Conservation (phyloP, 495 filamentous ascomycete species). For the Lentithecium fluviatile region DNA sequence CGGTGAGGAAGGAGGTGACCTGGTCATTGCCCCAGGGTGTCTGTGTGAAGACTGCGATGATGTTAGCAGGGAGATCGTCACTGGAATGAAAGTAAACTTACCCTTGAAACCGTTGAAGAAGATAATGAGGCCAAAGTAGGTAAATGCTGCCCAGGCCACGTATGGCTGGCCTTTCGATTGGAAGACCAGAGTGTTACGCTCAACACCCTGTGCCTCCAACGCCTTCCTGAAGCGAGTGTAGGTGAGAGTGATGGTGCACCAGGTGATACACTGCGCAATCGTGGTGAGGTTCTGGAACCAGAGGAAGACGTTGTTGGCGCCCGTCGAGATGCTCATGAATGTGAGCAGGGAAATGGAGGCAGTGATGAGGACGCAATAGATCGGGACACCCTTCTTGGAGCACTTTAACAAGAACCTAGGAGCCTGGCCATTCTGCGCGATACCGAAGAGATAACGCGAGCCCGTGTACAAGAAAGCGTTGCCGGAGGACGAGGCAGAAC, state of each 20-base stretch:
- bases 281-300: constrained; percentile 48
- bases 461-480: constrained; percentile 82
- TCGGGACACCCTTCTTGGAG: constrained; percentile 60
- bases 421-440: constrained; percentile 64
- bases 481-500: constrained; percentile 64
- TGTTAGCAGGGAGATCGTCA: too few relatives aligned
- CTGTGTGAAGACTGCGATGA: constrained; percentile 44
- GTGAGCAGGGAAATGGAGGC: constrained; percentile 58
- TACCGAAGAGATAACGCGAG: constrained; percentile 72
- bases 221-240: constrained; percentile 61
- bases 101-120: constrained; percentile 56
- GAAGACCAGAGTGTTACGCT: constrained; percentile 57
- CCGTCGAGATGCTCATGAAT: constrained; percentile 58
- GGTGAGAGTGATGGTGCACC: constrained; percentile 49
- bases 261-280: constrained; percentile 55
- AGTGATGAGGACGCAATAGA: constrained; percentile 56
- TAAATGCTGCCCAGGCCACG: constrained; percentile 58
- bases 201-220: constrained; percentile 54
- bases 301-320: constrained; percentile 45
- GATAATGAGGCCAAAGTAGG: constrained; percentile 54
- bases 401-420: constrained; percentile 58
- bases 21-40: constrained; percentile 46
- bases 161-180: constrained; percentile 61
- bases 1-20: constrained; percentile 51
- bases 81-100: too few relatives aligned